Conservation (phyloP, 352 stramenopile genomes). For the Paralagenidium karlingii region DNA sequence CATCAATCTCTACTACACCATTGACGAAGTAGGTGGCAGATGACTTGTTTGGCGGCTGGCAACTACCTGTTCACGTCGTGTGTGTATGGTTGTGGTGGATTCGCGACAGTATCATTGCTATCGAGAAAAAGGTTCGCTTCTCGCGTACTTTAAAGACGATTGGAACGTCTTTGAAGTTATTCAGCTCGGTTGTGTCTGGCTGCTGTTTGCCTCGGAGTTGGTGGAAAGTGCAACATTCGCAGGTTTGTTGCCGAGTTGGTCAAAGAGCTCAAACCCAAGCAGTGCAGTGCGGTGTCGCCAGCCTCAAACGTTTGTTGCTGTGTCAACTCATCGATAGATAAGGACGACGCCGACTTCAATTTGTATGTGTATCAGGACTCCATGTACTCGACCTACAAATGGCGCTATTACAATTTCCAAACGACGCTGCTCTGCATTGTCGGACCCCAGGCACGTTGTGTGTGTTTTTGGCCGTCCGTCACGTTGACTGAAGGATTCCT, state of each 20-base stretch:
- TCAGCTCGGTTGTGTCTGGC: conserved; percentile 58
- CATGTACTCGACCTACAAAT: conserved; percentile 36
- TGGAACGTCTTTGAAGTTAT: conserved; percentile 75
- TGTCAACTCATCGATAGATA: too few relatives aligned
- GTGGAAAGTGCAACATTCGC: too few relatives aligned
- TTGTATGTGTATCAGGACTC: conserved; percentile 49
- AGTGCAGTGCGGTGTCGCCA: too few relatives aligned
- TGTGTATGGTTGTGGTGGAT: neutral
- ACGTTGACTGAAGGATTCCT: too few relatives aligned
- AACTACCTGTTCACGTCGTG: neutral
- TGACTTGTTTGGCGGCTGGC: neutral
- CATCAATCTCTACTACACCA: conserved; percentile 60
- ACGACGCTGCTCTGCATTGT: conserved; percentile 71
- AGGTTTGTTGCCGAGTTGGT: too few relatives aligned
- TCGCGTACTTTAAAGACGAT: conserved; percentile 46
- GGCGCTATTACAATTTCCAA: conserved; percentile 51
- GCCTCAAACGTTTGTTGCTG: too few relatives aligned
- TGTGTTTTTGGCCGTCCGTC: neutral
- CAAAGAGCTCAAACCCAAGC: too few relatives aligned
- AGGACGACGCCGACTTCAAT: conserved; percentile 22
- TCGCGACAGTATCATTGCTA: conserved; percentile 21
- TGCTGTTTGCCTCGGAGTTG: conserved; percentile 39
- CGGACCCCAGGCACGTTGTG: too few relatives aligned
- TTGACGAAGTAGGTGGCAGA: conserved; percentile 41
- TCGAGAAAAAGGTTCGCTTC: conserved; percentile 31